Conservation (phyloP, 2,329 filamentous ascomycete genomes). For the Xylariales sp. region DNA sequence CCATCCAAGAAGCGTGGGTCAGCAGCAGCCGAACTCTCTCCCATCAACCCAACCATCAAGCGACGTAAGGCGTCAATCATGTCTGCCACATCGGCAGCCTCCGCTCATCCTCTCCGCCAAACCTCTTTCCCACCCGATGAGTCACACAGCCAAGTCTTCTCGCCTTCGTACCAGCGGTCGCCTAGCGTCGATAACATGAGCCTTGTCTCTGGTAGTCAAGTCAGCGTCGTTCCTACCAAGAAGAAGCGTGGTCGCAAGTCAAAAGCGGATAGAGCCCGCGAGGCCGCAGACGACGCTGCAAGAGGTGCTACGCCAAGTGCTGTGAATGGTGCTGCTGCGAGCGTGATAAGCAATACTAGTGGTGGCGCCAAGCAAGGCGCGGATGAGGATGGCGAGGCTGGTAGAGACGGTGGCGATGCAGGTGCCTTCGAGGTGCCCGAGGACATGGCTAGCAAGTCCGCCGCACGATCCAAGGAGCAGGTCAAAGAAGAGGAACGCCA, state of each 20-base stretch:
- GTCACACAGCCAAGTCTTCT: slow-evolving; percentile 30
- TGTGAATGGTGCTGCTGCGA: slow-evolving; percentile 40
- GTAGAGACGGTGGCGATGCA: slow-evolving; percentile 46
- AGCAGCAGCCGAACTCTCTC: slow-evolving; percentile 47
- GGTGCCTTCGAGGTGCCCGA: slow-evolving; percentile 54
- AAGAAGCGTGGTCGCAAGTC: slow-evolving; percentile 60
- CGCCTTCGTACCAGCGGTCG: slow-evolving; percentile 54
- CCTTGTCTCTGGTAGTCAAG: slow-evolving; percentile 57
- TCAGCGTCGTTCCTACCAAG: slow-evolving; percentile 43
- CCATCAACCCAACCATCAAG: slow-evolving; percentile 48
- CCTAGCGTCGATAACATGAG: slow-evolving; percentile 60
- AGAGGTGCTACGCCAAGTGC: slow-evolving; percentile 32
- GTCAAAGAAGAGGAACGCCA: slow-evolving; percentile 57
- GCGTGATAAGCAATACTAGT: slow-evolving; percentile 37
- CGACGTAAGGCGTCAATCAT: slow-evolving; percentile 67
- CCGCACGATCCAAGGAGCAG: slow-evolving; percentile 60
- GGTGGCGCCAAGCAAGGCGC: slow-evolving; percentile 38
- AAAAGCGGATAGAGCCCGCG: slow-evolving; percentile 49
- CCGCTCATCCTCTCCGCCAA: slow-evolving; percentile 68
- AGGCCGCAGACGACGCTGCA: slow-evolving; percentile 39
- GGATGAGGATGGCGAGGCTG: slow-evolving; percentile 53
- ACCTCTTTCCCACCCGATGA: slow-evolving; percentile 74
- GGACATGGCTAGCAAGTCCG: slow-evolving; percentile 28
- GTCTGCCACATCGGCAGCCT: slow-evolving; percentile 46
- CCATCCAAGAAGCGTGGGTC: slow-evolving; percentile 61